phyloP scores from a whole-genome alignment of 2,329 filamentous ascomycete genomes.

The Pseudopithomyces chartarum region DNA sequence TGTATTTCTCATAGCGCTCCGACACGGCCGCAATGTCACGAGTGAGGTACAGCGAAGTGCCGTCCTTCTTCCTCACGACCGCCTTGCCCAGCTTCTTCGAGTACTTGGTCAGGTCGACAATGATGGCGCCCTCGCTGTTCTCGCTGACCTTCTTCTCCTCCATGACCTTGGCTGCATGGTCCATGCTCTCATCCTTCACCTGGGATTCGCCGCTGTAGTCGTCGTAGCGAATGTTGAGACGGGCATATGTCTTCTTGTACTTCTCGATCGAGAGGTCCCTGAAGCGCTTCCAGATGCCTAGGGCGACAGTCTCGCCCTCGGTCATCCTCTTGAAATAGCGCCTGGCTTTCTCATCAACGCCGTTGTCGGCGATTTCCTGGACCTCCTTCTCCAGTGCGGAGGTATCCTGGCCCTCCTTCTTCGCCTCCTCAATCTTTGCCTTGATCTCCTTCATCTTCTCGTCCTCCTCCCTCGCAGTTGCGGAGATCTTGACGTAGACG shows the following conservation, averaged over 20 bases:
- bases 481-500: slow-evolving; percentile 78
- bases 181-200: slow-evolving; percentile 66
- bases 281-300: slow-evolving; percentile 67
- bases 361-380: slow-evolving; percentile 24
- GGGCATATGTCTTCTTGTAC: slow-evolving; percentile 67
- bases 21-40: slow-evolving; percentile 70
- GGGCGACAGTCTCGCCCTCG: slow-evolving; percentile 62
- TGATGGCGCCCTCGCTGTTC: slow-evolving; percentile 67
- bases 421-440: slow-evolving; percentile 43
- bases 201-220: slow-evolving; percentile 73
- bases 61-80: slow-evolving; percentile 69
- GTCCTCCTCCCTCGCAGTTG: slow-evolving; percentile 67
- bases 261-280: slow-evolving; percentile 67
- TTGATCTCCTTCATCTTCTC: slow-evolving; percentile 65
- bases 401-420: slow-evolving; percentile 49
- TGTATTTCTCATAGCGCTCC: slow-evolving; percentile 65
- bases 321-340: slow-evolving; percentile 73
- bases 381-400: slow-evolving; percentile 50
- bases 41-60: slow-evolving; percentile 70
- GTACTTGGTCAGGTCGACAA: slow-evolving; percentile 73
- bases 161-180: slow-evolving; percentile 62
- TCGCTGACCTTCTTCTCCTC: slow-evolving; percentile 66
- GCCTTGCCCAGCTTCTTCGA: slow-evolving; percentile 71
- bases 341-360: slow-evolving; percentile 72
- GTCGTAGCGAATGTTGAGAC: slow-evolving; percentile 68